Evolutionary conservation across 1,284 basidiomycete genomes (phyloP).

Genomic region (Apiotrichum akiyoshidainum): DNA sequence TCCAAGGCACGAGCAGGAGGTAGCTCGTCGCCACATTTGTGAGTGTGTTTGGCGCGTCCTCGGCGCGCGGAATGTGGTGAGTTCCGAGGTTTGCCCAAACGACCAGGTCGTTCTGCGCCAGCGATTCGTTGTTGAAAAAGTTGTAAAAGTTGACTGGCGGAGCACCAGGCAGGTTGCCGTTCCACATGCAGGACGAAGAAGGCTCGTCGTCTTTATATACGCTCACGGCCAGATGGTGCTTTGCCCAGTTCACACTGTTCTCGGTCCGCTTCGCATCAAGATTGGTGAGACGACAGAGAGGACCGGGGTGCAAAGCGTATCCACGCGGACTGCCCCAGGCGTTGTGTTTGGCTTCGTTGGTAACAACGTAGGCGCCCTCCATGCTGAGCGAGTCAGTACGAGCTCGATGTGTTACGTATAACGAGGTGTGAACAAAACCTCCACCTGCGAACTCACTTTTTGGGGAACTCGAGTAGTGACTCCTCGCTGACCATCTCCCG

Average conservation of each 20-base stretch:
- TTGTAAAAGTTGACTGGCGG: conserved; percentile 61
- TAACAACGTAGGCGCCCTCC: conserved; percentile 32
- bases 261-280: conserved; percentile 58
- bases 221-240: conserved; percentile 62
- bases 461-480: conserved; percentile 15
- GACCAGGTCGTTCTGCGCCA: conserved; percentile 59
- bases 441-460: conserved; percentile 10
- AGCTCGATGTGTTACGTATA: background rate
- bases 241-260: conserved; percentile 63
- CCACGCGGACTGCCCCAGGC: conserved; percentile 60
- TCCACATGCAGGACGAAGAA: conserved; percentile 60
- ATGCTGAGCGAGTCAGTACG: conserved; percentile 16
- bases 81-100: conserved; percentile 65
- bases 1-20: conserved; percentile 62
- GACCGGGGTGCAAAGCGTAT: conserved; percentile 27
- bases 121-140: conserved; percentile 57
- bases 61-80: conserved; percentile 56
- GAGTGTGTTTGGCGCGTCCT: conserved; percentile 58
- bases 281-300: conserved; percentile 27
- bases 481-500: conserved; percentile 16
- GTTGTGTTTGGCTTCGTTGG: conserved; percentile 42
- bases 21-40: conserved; percentile 59
- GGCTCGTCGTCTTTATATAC: conserved; percentile 61
- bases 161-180: conserved; percentile 60
- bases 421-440: background rate